Evolutionary conservation across 1,139 yeast genomes (phyloP).

Genomic region (Geotrichum candidum): DNA sequence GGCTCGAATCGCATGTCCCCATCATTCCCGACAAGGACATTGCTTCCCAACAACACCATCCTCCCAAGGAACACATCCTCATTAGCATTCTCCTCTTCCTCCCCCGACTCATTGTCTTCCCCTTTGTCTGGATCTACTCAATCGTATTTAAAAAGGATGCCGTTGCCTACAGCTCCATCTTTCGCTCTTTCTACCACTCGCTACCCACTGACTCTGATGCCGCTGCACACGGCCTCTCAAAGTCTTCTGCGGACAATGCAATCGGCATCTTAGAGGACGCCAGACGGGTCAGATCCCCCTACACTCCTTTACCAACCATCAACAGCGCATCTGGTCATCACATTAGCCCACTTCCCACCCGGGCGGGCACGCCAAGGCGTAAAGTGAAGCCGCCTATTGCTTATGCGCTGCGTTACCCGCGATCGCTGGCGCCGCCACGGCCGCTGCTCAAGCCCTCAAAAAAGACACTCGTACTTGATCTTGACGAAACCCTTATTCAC

Average conservation of each 20-base stretch:
- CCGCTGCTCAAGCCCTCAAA: conserved; percentile 9
- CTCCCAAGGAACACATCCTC: conserved; percentile 1
- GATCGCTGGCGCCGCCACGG: conserved; percentile 13
- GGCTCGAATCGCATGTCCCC: neutral
- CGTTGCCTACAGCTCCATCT: conserved; percentile 2
- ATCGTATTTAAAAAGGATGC: neutral
- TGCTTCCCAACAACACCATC: neutral
- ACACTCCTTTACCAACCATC: neutral
- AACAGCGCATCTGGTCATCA: neutral
- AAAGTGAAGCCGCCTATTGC: neutral
- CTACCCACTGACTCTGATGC: neutral
- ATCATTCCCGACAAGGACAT: neutral
- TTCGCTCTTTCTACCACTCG: conserved; percentile 2
- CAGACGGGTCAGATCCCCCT: conserved; percentile 1
- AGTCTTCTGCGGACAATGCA: neutral
- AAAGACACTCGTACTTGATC: conserved; percentile 76
- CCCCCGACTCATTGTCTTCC: conserved; percentile 1
- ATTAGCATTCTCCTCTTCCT: conserved; percentile 1
- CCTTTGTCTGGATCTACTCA: neutral
- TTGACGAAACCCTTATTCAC: conserved; percentile 92
- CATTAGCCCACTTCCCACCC: neutral
- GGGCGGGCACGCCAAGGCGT: neutral
- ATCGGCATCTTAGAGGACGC: neutral
- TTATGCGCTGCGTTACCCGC: conserved; percentile 11
- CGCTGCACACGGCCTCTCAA: neutral